Evolutionary conservation across 2,329 filamentous ascomycete genomes (phyloP).

Genomic region (Exophiala sp.): DNA sequence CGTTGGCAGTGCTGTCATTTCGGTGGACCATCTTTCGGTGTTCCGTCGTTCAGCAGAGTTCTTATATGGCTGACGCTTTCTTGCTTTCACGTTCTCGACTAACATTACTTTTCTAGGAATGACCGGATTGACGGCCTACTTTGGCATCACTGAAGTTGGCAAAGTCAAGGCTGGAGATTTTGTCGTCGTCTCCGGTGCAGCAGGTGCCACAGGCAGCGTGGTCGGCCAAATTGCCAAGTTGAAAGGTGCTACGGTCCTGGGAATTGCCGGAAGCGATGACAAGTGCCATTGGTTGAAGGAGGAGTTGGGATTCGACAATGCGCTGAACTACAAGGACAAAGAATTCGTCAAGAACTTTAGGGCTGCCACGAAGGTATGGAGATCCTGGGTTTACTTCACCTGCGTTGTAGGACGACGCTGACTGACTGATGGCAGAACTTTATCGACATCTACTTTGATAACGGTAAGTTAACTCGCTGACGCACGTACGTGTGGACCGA

Average conservation of each 20-base stretch:
- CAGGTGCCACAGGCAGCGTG: conserved; percentile 70
- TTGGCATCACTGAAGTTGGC: conserved; percentile 64
- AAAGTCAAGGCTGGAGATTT: conserved; percentile 63
- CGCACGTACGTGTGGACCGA: neutral
- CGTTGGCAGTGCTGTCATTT: no score
- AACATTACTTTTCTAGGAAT: conserved; percentile 43
- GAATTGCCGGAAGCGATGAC: conserved; percentile 59
- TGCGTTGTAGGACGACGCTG: neutral
- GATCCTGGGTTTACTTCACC: no score
- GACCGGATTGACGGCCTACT: conserved; percentile 70
- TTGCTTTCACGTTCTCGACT: neutral
- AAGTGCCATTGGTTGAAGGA: conserved; percentile 62
- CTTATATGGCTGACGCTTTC: no score
- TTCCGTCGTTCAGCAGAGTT: no score
- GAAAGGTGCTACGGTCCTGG: conserved; percentile 59
- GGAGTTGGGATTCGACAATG: conserved; percentile 61
- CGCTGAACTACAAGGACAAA: conserved; percentile 62
- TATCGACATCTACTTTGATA: conserved; percentile 69
- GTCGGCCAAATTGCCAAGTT: conserved; percentile 74
- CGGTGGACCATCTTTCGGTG: no score
- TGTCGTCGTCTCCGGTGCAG: conserved; percentile 71
- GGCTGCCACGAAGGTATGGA: conserved; percentile 50
- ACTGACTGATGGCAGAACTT: conserved; percentile 32
- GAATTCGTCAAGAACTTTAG: conserved; percentile 57
- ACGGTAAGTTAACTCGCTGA: conserved; percentile 35